Percentiles rank a stretch among this genome's conserved stretches.
These are phyloP conservation scores for Mycotypha africana DNA, from an alignment of 371 early-diverging fungal species.

Conservation along the genomic window DNA sequence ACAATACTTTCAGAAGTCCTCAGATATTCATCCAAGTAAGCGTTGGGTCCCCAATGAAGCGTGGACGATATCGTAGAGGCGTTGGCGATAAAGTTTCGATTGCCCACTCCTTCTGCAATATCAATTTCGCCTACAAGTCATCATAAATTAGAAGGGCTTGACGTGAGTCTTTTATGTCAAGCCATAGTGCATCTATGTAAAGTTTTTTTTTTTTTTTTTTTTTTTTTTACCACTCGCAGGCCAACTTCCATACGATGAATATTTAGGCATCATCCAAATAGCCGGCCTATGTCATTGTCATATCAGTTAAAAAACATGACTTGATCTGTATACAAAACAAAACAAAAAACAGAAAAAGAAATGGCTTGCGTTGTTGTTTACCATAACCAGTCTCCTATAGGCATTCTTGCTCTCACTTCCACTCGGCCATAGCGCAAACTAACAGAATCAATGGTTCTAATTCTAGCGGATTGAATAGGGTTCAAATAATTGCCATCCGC, in stretches of 20 bases:
- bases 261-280: conserved; percentile 68
- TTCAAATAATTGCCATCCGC: conserved; percentile 59
- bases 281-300: conserved; percentile 33
- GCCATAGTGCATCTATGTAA: too few relatives aligned
- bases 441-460: conserved; percentile 46
- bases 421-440: conserved; percentile 56
- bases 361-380: too few relatives aligned
- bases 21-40: conserved; percentile 32
- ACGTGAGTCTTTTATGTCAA: too few relatives aligned
- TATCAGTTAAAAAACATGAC: background rate
- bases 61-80: conserved; percentile 43
- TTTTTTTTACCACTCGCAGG: conserved; percentile 59
- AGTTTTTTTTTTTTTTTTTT: background rate
- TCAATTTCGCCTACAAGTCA: conserved; percentile 37
- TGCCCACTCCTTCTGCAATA: conserved; percentile 61
- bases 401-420: conserved; percentile 60
- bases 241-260: conserved; percentile 65
- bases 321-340: too few relatives aligned
- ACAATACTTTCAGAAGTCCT: conserved; percentile 37
- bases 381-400: conserved; percentile 69
- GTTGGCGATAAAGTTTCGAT: conserved; percentile 46
- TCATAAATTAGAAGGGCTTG: background rate
- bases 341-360: too few relatives aligned
- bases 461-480: conserved; percentile 60
- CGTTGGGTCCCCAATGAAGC: conserved; percentile 60